These are phyloP conservation scores for Sclerotinia spermophila DNA, from an alignment of 2,329 filamentous ascomycete species.

Conservation along the genomic window DNA sequence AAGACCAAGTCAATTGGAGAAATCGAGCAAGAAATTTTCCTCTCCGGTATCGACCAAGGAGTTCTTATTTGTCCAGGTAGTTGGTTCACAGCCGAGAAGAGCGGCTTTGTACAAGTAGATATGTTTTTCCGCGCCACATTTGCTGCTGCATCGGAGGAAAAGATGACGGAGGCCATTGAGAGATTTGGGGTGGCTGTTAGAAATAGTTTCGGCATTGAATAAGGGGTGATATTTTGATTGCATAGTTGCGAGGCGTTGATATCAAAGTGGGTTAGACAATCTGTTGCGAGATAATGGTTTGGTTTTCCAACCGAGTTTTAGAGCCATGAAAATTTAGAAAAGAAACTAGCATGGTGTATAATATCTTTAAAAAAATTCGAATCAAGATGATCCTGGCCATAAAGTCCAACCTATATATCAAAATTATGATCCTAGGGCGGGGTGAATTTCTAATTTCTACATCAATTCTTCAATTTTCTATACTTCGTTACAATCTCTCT, in stretches of 20 bases:
- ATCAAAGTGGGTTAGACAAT: constrained; percentile 8
- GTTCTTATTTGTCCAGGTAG: constrained; percentile 80
- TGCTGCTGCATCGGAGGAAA: constrained; percentile 69
- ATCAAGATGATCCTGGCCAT: neutral
- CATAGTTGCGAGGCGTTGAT: constrained; percentile 10
- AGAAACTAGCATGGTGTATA: neutral
- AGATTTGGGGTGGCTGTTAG: constrained; percentile 74
- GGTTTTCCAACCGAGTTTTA: neutral
- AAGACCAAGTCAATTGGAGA: constrained; percentile 52
- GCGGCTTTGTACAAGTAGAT: constrained; percentile 46
- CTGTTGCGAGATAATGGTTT: neutral
- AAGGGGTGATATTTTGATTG: neutral
- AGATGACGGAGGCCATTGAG: constrained; percentile 68
- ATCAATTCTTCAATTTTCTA: neutral
- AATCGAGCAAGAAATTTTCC: constrained; percentile 85
- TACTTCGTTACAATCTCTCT: neutral
- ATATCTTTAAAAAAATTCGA: neutral
- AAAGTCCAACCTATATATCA: neutral
- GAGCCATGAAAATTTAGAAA: neutral
- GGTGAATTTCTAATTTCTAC: neutral
- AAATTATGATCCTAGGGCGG: neutral
- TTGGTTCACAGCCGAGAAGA: constrained; percentile 82
- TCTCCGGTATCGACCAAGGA: constrained; percentile 68
- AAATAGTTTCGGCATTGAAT: constrained; percentile 48
- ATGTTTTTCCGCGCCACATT: constrained; percentile 86